Percentiles rank a stretch among this genome's conserved stretches.
phyloP scores from a whole-genome alignment of 805 yeast species.

The Wickerhamiella galacta region DNA sequence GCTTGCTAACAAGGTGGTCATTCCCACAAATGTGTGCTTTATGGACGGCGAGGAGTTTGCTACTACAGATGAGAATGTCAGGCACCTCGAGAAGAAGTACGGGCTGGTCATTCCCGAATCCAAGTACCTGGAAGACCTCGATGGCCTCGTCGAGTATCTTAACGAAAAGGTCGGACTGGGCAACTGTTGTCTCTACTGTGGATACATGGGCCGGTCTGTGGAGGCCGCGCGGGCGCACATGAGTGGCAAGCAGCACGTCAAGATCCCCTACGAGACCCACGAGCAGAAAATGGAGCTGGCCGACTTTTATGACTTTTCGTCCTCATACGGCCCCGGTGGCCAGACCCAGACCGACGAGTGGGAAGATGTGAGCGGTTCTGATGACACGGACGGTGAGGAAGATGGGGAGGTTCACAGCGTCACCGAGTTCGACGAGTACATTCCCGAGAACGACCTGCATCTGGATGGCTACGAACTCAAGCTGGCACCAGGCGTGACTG shows the following conservation, averaged over 20 bases:
- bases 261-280: constrained; percentile 70
- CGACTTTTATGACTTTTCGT: constrained; percentile 69
- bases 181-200: constrained; percentile 66
- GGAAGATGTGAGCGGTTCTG: constrained; percentile 25
- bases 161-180: constrained; percentile 74
- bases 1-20: constrained; percentile 13
- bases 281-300: constrained; percentile 63
- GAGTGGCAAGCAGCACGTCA: constrained; percentile 70
- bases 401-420: constrained; percentile 14
- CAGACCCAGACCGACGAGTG: constrained; percentile 22
- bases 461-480: constrained; percentile 47
- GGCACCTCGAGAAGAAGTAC: constrained; percentile 63
- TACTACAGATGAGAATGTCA: constrained; percentile 41
- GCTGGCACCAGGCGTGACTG: constrained; percentile 59
- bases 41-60: constrained; percentile 32
- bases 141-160: constrained; percentile 58
- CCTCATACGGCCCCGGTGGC: constrained; percentile 31
- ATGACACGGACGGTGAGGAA: constrained; percentile 20
- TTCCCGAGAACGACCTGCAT: constrained; percentile 25
- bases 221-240: constrained; percentile 86
- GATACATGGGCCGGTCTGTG: constrained; percentile 64
- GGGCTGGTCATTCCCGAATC: constrained; percentile 83
- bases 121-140: constrained; percentile 45
- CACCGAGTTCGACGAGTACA: constrained; percentile 10
- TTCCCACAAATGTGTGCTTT: constrained; percentile 24